Conservation (phyloP, 352 stramenopile species). For the Pythium oligandrum region DNA sequence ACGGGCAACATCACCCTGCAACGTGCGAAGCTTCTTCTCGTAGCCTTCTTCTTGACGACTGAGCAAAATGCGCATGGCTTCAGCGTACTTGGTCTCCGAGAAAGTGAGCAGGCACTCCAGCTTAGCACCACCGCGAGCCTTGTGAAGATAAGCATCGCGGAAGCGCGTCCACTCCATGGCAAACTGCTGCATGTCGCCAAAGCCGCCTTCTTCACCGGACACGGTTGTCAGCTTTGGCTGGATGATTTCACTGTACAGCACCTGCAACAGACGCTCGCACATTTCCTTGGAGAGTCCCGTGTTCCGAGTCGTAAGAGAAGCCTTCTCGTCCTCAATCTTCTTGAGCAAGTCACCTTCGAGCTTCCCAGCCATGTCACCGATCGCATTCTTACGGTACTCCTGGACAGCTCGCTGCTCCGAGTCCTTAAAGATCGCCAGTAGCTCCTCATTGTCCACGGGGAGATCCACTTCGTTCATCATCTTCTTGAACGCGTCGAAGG, state of each 20-base stretch:
- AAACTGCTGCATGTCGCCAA: slow-evolving; percentile 81
- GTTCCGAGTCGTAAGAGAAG: slow-evolving; percentile 36
- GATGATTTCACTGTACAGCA: slow-evolving; percentile 79
- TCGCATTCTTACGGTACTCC: slow-evolving; percentile 56
- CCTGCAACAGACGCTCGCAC: slow-evolving; percentile 73
- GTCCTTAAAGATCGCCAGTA: slow-evolving; percentile 49
- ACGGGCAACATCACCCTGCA: slow-evolving; percentile 67
- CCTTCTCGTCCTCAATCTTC: slow-evolving; percentile 72
- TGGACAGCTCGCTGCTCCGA: slow-evolving; percentile 44
- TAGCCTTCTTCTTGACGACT: slow-evolving; percentile 81
- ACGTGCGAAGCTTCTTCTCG: slow-evolving; percentile 76
- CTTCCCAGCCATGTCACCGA: slow-evolving; percentile 64
- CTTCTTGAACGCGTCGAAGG: slow-evolving; percentile 64
- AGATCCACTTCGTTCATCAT: slow-evolving; percentile 51
- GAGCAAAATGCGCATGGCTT: slow-evolving; percentile 79
- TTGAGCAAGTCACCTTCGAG: slow-evolving; percentile 57
- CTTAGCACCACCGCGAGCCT: slow-evolving; percentile 68
- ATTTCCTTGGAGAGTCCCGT: slow-evolving; percentile 60
- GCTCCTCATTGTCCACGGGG: slow-evolving; percentile 65
- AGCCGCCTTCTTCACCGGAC: slow-evolving; percentile 45
- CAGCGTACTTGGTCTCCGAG: slow-evolving; percentile 73
- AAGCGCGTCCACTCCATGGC: slow-evolving; percentile 63
- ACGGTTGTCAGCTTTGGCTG: slow-evolving; percentile 63
- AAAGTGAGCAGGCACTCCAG: slow-evolving; percentile 72
- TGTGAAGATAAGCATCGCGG: slow-evolving; percentile 65